phyloP scores from a whole-genome alignment of 2,329 filamentous ascomycete genomes.

The Aaosphaeria pasadenensis region DNA sequence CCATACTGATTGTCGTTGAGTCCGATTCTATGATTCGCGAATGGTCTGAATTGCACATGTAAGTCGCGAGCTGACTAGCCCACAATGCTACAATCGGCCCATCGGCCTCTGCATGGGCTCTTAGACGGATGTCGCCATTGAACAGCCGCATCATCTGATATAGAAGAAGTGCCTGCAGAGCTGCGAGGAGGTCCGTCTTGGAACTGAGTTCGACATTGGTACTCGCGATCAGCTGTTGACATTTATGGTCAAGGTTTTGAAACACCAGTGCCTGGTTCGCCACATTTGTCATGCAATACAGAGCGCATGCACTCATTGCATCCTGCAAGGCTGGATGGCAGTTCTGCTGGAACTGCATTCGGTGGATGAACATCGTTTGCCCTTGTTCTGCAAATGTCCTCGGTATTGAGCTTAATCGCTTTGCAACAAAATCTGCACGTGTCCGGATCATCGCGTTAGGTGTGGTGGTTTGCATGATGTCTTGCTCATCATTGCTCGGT shows the following conservation, averaged over 20 bases:
- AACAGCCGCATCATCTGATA: constrained; percentile 28
- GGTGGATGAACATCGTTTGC: constrained; percentile 14
- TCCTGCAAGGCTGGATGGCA: constrained; percentile 9
- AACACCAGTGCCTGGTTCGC: constrained; percentile 10
- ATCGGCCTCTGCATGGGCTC: constrained; percentile 17
- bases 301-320: constrained; percentile 11
- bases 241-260: constrained; percentile 7
- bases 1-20: neutral
- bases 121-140: constrained; percentile 19
- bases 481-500: neutral
- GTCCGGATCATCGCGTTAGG: constrained; percentile 1
- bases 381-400: constrained; percentile 11
- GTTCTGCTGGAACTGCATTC: constrained; percentile 4
- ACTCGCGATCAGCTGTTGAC: constrained; percentile 7
- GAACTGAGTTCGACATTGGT: constrained; percentile 3
- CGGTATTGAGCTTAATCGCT: constrained; percentile 3
- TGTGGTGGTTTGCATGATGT: neutral
- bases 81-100: constrained; percentile 15
- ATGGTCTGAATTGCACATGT: neutral
- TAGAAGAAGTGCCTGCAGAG: constrained; percentile 19
- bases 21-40: neutral
- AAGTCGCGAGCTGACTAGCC: constrained; percentile 12
- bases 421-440: constrained; percentile 5
- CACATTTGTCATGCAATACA: constrained; percentile 8
- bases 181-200: constrained; percentile 7